Conservation (phyloP, 2,329 filamentous ascomycete genomes). For the Pestalotiopsis sp. region DNA sequence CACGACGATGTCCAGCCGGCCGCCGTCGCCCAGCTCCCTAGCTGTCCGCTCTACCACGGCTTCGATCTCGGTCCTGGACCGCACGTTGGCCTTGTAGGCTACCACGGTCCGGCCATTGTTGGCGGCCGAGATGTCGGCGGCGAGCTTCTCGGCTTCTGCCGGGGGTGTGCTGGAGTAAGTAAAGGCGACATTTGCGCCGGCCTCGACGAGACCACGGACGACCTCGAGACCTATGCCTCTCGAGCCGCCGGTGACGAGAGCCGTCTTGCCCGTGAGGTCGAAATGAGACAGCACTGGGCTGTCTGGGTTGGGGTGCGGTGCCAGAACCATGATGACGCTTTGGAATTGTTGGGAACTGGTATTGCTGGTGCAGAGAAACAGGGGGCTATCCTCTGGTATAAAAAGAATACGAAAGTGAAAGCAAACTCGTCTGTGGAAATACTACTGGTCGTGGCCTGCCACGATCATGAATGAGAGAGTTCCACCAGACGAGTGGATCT, state of each 20-base stretch:
- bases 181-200: slow-evolving; percentile 29
- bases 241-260: slow-evolving; percentile 29
- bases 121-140: slow-evolving; percentile 20
- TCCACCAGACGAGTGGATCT: not conserved
- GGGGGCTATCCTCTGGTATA: not conserved
- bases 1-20: slow-evolving; percentile 37
- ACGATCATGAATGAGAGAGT: not conserved
- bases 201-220: slow-evolving; percentile 28
- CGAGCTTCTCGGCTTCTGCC: slow-evolving; percentile 25
- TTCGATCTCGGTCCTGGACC: slow-evolving; percentile 28
- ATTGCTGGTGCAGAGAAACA: not conserved
- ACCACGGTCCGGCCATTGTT: slow-evolving; percentile 25
- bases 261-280: slow-evolving; percentile 27
- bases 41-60: slow-evolving; percentile 32
- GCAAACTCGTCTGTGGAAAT: not conserved
- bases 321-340: slow-evolving; percentile 25
- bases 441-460: not conserved
- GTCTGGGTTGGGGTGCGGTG: slow-evolving; percentile 27
- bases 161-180: slow-evolving; percentile 30
- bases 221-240: slow-evolving; percentile 32
- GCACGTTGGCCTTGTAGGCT: slow-evolving; percentile 39
- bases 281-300: slow-evolving; percentile 32
- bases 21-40: slow-evolving; percentile 35
- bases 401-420: not conserved
- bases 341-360: not conserved